Base-by-base conservation (phyloP, 2,329 filamentous ascomycete species). In the Aspergillus novofumigatus region DNA sequence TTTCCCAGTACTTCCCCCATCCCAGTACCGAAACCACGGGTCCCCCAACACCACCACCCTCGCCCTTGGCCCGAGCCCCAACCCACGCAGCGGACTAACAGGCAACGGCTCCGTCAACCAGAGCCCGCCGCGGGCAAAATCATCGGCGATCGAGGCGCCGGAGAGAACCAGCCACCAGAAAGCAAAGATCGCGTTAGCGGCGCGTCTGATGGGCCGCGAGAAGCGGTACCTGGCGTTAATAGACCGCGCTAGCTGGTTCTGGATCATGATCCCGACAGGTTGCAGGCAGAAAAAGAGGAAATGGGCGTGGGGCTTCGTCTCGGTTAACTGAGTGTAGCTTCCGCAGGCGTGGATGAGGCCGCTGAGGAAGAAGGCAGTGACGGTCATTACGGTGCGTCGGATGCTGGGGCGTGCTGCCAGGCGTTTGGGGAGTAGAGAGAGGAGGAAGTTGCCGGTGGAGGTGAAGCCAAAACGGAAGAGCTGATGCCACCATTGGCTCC, bases 401-500 rank as follows among this genome's bases (percentile, higher is more conserved):
- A 66, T 26, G 28, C 44, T 45, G 29, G 45, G 35, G 25, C 59
- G 60, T 23, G 61, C 59, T 6, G 63, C 54, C 29, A 67, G 52
- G 8, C 41, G 54, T 25, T 2, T 70, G 67, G 53, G 64, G 11
- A 56, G 59, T n/a, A 29, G 71, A 64, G 53, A 73, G 64, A 63
- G 69, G 62, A 59, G 61, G 64, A 57, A 85, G 51, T 63, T 78
- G 69, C 20, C 79, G 25, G 63, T 71, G 25, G 61, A 67, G 73
- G 44, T 59, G 53, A 59, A 70, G 62, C 84, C 85, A 55, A 86
- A 82, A 0, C 92, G 88, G 75, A 96, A 95, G 2, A 88, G 87
- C 74, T 97, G 92, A 72, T 97, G 93, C 93, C 93, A 97, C 81
- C 86, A 93, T 23, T 79, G 80, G 48, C 89, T 87, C 93, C 93